Base-by-base conservation (phyloP, 768 basidiomycete species). In the Cystobasidium ongulense region DNA sequence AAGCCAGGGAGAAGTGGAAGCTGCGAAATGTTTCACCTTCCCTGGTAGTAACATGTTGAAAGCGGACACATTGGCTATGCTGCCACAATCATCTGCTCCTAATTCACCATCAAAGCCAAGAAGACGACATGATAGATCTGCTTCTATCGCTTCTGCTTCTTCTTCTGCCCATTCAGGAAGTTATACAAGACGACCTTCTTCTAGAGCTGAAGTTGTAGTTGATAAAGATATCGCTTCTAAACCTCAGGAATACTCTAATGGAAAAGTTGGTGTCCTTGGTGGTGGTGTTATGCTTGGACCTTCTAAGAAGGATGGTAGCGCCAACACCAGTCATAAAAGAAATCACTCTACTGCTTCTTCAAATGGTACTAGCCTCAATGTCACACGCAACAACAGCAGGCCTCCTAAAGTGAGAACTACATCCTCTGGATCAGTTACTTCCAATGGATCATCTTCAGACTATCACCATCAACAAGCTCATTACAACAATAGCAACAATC, bases 191-290 rank as follows among this genome's bases (percentile, higher is more conserved):
- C 46, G 46, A 50, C 46, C 46, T 50, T 50, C 46, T 50, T 50
- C 46, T 21, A 50, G 46, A 50, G 46, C 46, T 21, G 46, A 50
- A n/a, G 46, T 50, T 50, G 46, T 50, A 4, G 46, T 50, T n/a
- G 46, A 50, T 50, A 50, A 50, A n/a, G 46, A 50, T 4, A 21
- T 50, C 35, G 66, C 66, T 68, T 50, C 46, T 3, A 50, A 61
- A 25, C 59, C 59, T 5, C 77, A 77, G 7, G 78, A 79, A 57
- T 76, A 79, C 73, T 77, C 77, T 54, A 76, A 77, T 52, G 78
- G 78, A 13, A 77, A 77, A 63, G 78, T 79, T 41, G 78, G 77
- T 39, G 78, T 79, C 10, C 75, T 79, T 10, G 76, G 76, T n/a
- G 78, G 78, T 1, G 78, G 78, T 36, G 77, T 78, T 52, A 63